These are phyloP conservation scores for Blastocystis sp. DNA, from an alignment of 352 stramenopile genomes.

Conservation along the genomic window DNA sequence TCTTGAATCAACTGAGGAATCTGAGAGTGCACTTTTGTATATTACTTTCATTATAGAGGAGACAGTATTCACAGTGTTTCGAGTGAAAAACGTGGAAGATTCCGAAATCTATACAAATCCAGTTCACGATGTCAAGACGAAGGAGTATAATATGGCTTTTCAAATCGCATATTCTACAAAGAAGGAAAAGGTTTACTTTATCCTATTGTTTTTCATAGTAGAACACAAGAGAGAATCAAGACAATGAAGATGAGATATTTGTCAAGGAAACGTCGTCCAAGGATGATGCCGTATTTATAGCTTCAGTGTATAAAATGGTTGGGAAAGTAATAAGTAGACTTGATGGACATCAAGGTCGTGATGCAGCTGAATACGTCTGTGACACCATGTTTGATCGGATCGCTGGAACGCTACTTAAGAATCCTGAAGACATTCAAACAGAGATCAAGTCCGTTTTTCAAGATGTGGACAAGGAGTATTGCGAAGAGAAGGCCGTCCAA, in stretches of 20 bases:
- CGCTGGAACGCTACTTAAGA: neutral
- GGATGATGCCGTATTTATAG: conserved; percentile 23
- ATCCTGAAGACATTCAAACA: conserved; percentile 35
- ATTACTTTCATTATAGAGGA: neutral
- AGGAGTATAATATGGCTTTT: conserved; percentile 36
- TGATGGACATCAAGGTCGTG: conserved; percentile 43
- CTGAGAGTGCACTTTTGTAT: neutral
- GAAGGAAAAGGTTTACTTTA: neutral
- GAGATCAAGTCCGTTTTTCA: conserved; percentile 33
- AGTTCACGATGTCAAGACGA: conserved; percentile 17
- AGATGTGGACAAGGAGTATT: conserved; percentile 27
- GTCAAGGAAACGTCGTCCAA: neutral
- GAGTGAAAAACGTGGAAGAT: conserved; percentile 40
- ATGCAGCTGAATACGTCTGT: conserved; percentile 26
- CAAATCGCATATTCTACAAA: conserved; percentile 36
- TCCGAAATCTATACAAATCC: neutral
- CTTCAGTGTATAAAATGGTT: neutral
- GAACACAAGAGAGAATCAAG: conserved; percentile 21
- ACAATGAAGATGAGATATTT: conserved; percentile 43
- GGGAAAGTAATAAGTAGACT: neutral
- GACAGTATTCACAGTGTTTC: conserved; percentile 49
- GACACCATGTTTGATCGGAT: conserved; percentile 3
- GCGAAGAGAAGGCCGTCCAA: conserved; percentile 9
- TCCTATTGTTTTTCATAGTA: neutral
- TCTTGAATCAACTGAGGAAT: neutral